Base-by-base conservation (phyloP, 2,329 filamentous ascomycete genomes). In the Huntiella bhutanensis region DNA sequence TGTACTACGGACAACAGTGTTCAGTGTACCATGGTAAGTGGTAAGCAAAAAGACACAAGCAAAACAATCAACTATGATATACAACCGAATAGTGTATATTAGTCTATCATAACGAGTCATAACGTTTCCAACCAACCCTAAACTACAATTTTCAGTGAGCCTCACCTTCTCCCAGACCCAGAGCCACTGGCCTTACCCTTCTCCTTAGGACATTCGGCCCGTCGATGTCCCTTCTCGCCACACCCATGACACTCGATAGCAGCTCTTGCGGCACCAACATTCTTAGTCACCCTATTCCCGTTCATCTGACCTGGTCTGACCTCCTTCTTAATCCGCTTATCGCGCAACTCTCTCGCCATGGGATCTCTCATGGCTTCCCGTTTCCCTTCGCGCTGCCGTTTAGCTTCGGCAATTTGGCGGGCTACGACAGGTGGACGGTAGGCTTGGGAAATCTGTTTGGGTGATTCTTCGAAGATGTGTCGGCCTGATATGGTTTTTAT, bases 321-420 rank as follows among this genome's bases (percentile, higher is more conserved):
- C 47, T 80, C 73, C 57, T 78, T 80, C 58, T 75, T 75, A 54
- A 73, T 70, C 39, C 75, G 65, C 56, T 71, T 69, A 37, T 74
- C 71, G 5, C 73, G 70, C 13, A 77, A 59, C 52, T 73, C 65
- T 52, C 68, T 64, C 5, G 61, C 44, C 17, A 41, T 41, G 6
- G 43, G 19, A 33, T 50, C 48, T 12, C 47, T 33, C 6, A 22
- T 33, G 12, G 32, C 19, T 32, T 5, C 40, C 10, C 40, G 22
- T 41, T 41, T 44, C 43, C 28, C 33, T 7, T 45, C 37, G 32
- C 41, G 40, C 17, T 42, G 34, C 17, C 48, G 38, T 19, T 48
- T 47, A 4, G 22, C 22, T 28, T 28, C 22, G 22, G 22, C 22
- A 6, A 28, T 28, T 28, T 28, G 22, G 6, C 22, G 22, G 22